phyloP scores from a whole-genome alignment of 768 basidiomycete genomes.

The Phaeotremella skinneri region DNA sequence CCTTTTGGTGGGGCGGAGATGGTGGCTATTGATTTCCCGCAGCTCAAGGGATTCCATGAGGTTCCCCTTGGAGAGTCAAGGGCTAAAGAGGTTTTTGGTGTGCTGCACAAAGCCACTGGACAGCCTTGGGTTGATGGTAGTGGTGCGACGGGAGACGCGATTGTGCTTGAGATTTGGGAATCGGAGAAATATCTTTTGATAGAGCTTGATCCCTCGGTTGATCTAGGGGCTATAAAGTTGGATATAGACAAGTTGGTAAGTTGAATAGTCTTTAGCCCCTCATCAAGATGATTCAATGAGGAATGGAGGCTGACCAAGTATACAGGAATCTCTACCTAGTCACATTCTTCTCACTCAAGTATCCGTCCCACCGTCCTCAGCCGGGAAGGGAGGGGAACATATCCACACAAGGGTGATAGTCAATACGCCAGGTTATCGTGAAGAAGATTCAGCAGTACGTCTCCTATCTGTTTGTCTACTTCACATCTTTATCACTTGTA shows the following conservation, averaged over 20 bases:
- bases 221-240: conserved; percentile 11
- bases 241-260: conserved; percentile 14
- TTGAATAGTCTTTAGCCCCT: too few relatives aligned
- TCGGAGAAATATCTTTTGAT: conserved; percentile 7
- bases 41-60: conserved; percentile 3
- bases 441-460: conserved; percentile 23
- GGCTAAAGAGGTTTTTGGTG: not conserved
- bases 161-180: conserved; percentile 9
- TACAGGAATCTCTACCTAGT: not conserved
- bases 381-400: conserved; percentile 3
- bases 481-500: too few relatives aligned
- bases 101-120: not conserved
- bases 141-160: not conserved
- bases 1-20: not conserved
- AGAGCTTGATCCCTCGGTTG: conserved; percentile 7
- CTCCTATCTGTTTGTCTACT: too few relatives aligned
- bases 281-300: too few relatives aligned
- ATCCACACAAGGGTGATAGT: conserved; percentile 19
- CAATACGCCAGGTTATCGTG: conserved; percentile 9
- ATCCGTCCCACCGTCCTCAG: not conserved
- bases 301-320: not conserved
- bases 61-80: not conserved
- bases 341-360: conserved; percentile 20
- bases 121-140: not conserved
- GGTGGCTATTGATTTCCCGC: conserved; percentile 23